Percentiles rank a stretch among this genome's conserved stretches.
phyloP scores from a whole-genome alignment of 495 filamentous ascomycete species.

The Xylaria venustula region DNA sequence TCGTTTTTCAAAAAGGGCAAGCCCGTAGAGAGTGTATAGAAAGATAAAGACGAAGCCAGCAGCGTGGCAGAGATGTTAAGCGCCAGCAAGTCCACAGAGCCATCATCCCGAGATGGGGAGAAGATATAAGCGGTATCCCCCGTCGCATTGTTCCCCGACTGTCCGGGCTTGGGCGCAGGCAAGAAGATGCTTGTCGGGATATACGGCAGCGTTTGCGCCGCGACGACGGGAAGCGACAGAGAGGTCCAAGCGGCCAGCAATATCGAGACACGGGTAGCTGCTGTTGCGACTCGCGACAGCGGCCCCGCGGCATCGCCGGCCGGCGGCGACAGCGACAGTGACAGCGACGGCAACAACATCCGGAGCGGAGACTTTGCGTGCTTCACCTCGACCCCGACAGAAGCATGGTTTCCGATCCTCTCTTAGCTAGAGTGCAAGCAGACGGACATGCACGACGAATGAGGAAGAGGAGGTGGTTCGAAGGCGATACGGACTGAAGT shows the following conservation, averaged over 20 bases:
- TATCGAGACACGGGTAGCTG: slow-evolving; percentile 23
- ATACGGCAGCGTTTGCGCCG: slow-evolving; percentile 61
- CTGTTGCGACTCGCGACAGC: slow-evolving; percentile 18
- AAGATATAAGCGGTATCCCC: slow-evolving; percentile 59
- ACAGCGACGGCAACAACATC: slow-evolving; percentile 23
- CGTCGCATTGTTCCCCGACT: slow-evolving; percentile 20
- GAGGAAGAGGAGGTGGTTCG: background rate
- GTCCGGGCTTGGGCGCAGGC: slow-evolving; percentile 46
- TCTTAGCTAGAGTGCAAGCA: background rate
- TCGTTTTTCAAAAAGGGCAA: slow-evolving; percentile 62
- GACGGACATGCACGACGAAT: background rate
- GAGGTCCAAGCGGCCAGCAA: slow-evolving; percentile 18
- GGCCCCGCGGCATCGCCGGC: slow-evolving; percentile 4
- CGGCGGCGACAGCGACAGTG: slow-evolving; percentile 21
- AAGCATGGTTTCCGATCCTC: slow-evolving; percentile 23
- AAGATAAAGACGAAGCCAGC: slow-evolving; percentile 47
- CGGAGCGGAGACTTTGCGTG: slow-evolving; percentile 24
- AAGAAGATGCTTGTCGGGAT: slow-evolving; percentile 68
- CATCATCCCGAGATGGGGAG: slow-evolving; percentile 41
- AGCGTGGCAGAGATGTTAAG: slow-evolving; percentile 62
- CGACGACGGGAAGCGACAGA: slow-evolving; percentile 13
- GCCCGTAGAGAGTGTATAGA: slow-evolving; percentile 56
- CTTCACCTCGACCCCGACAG: slow-evolving; percentile 22
- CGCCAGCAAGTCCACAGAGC: slow-evolving; percentile 55
- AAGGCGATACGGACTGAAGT: background rate